These are phyloP conservation scores for Podospora didyma DNA, from an alignment of 495 filamentous ascomycete species.

Conservation along the genomic window DNA sequence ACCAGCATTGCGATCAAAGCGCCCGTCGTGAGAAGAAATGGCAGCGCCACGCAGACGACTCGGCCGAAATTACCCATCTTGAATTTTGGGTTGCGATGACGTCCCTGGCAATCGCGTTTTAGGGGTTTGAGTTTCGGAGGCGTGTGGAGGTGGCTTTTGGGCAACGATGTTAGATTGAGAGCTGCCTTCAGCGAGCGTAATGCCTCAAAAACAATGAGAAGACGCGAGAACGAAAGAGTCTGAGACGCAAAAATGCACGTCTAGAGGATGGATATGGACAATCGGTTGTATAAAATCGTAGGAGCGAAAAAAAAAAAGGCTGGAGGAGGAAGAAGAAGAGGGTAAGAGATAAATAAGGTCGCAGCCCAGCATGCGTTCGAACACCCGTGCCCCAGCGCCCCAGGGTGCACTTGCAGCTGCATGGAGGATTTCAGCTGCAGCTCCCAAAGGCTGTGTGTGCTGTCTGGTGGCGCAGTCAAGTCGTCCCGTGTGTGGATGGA, in stretches of 20 bases:
- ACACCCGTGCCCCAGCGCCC: neutral
- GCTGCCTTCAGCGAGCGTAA: no score
- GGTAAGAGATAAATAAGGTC: neutral
- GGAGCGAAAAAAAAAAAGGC: neutral
- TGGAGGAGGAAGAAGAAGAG: neutral
- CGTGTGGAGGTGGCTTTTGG: neutral
- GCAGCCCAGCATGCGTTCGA: neutral
- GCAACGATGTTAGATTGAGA: neutral
- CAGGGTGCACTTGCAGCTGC: neutral
- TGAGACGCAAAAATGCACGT: no score
- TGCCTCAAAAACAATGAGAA: no score
- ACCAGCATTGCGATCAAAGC: constrained; percentile 69
- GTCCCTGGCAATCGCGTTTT: neutral
- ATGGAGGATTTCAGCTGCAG: neutral
- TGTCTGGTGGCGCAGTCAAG: neutral
- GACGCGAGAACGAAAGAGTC: no score
- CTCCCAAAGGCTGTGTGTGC: neutral
- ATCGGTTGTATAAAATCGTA: no score
- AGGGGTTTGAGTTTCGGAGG: neutral
- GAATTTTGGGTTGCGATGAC: neutral
- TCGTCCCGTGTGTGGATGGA: neutral
- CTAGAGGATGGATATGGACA: no score
- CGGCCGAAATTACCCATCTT: constrained; percentile 53
- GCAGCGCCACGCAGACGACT: constrained; percentile 75
- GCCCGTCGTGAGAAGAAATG: constrained; percentile 69